These are phyloP conservation scores for Paecilomyces fulvus DNA, from an alignment of 2,329 filamentous ascomycete genomes.

Conservation along the genomic window DNA sequence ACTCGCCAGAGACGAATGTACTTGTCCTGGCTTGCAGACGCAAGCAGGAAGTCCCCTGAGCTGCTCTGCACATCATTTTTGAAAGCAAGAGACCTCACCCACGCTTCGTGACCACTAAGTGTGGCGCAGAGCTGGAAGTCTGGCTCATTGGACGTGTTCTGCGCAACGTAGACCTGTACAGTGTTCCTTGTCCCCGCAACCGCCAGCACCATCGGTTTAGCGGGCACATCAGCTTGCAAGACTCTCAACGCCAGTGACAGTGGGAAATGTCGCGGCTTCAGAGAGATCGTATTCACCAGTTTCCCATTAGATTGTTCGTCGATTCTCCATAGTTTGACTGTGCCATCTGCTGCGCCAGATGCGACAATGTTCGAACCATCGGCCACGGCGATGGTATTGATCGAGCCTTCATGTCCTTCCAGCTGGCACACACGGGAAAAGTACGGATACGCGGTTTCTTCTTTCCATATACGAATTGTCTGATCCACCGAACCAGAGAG, in stretches of 20 bases:
- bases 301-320: constrained; percentile 29
- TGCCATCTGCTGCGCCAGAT: constrained; percentile 56
- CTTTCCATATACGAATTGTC: constrained; percentile 57
- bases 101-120: constrained; percentile 84
- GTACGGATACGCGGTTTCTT: constrained; percentile 13
- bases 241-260: constrained; percentile 62
- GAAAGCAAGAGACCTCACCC: constrained; percentile 82
- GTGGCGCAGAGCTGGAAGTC: constrained; percentile 66
- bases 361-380: constrained; percentile 42
- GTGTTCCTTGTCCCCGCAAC: constrained; percentile 74
- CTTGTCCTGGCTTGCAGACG: constrained; percentile 94
- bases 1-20: constrained; percentile 92
- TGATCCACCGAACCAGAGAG: constrained; percentile 77
- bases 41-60: constrained; percentile 65
- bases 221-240: constrained; percentile 46
- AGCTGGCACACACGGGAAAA: constrained; percentile 44
- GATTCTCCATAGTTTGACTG: constrained; percentile 61
- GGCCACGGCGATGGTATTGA: constrained; percentile 55
- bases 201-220: constrained; percentile 55
- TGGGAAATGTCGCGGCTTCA: constrained; percentile 73
- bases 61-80: constrained; percentile 49
- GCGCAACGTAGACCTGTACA: constrained; percentile 70
- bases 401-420: constrained; percentile 60
- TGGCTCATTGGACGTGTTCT: constrained; percentile 28
- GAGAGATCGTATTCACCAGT: constrained; percentile 62